phyloP scores from a whole-genome alignment of 345 rosid species.

The Citrus glauca region DNA sequence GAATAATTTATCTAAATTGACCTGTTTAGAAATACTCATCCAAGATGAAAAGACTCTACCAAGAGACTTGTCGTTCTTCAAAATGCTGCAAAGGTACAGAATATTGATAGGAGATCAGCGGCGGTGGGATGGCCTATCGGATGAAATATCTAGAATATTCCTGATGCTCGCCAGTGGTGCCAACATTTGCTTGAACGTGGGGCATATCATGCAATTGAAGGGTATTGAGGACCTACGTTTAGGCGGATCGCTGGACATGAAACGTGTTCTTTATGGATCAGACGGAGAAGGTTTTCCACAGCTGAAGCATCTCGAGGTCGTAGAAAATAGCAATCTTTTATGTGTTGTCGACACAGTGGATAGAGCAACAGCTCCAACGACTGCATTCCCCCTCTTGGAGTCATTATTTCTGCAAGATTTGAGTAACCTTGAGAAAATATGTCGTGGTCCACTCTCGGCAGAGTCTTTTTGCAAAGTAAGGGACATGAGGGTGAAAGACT shows the following conservation, averaged over 20 bases:
- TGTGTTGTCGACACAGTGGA: too few species aligned
- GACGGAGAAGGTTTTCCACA: background rate
- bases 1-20: too few species aligned
- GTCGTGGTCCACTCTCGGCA: too few species aligned
- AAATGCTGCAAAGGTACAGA: too few species aligned
- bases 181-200: background rate
- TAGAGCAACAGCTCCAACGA: too few species aligned
- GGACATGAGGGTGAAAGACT: background rate
- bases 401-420: too few species aligned
- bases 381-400: too few species aligned
- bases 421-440: too few species aligned
- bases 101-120: too few species aligned
- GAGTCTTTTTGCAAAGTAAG: constrained; percentile 7
- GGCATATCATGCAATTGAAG: background rate
- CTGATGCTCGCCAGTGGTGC: rapidly evolving
- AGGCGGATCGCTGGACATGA: background rate
- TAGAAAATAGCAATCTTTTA: rapidly evolving
- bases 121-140: rapidly evolving
- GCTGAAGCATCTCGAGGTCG: background rate
- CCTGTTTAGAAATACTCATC: too few species aligned
- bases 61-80: too few species aligned
- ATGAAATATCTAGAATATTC: rapidly evolving
- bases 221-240: constrained; percentile 5
- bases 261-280: background rate
- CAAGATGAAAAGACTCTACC: too few species aligned